Base-by-base conservation (phyloP, 169 alveolate species). In the Plasmodium chabaudi region DNA sequence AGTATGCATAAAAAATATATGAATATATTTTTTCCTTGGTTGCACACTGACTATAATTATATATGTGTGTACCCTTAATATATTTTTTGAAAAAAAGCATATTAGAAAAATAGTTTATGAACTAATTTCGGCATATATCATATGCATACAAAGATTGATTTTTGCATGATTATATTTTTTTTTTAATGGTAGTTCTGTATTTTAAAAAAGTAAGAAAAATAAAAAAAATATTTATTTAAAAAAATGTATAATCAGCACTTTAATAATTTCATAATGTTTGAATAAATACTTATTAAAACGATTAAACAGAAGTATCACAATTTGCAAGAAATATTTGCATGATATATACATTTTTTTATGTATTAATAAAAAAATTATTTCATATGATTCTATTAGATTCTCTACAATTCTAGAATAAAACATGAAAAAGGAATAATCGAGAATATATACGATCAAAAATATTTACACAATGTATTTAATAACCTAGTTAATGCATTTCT, bases 361-460 rank as follows among this genome's bases (percentile, higher is more conserved):
- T 34, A 63, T 63, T 63, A 27, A 34, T 27, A 3, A 17, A 59
- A 59, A 59, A n/a, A 27, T 34, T 23, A 23, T 25, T 23, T 63
- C 39, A 51, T 27, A 23, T 63, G 72, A 63, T 63, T 63, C 72
- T 63, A 34, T 63, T 63, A 63, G 72, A 63, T 51, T 63, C 51
- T 34, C n/a, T 63, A 17, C 39, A 34, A 1, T 63, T 9, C 72
- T 63, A 9, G 25, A 63, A 34, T 7, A 63, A 63, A 63, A 25
- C 13, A 27, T 9, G 39, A 34, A 25, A 19, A 17, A 57, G 27
- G 19, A 57, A 17, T n/a, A 13, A 57, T 12, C n/a, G 25, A 17
- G 27, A 57, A 57, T 19, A 12, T 17, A 57, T n/a, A 17, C 3
- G 19, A 23, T 9, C 3, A 57, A 57, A 57, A 57, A 19, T 10